Evolutionary conservation across 129 eudicot genomes (phyloP).

Genomic region (Saposhnikovia divaricata): DNA sequence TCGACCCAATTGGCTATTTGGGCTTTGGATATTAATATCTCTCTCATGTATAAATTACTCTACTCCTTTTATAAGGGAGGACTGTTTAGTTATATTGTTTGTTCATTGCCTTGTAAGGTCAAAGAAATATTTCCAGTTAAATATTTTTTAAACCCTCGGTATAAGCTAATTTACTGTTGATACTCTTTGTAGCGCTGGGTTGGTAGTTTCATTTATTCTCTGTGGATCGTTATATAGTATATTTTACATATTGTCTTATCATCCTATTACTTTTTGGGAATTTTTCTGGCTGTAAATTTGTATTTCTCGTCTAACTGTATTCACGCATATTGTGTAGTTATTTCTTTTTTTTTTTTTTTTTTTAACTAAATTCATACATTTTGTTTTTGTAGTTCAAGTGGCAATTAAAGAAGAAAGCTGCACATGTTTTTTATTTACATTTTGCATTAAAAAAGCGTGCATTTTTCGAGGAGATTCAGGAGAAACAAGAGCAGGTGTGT

Average conservation of each 20-base stretch:
- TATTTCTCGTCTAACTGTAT: background rate
- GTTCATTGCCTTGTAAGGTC: background rate
- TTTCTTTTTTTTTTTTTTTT: too few relatives aligned
- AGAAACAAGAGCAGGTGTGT: slow-evolving; percentile 94
- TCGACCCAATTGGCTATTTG: background rate
- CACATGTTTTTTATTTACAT: slow-evolving; percentile 88
- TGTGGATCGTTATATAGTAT: background rate
- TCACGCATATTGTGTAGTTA: background rate
- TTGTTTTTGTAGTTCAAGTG: slow-evolving; percentile 68
- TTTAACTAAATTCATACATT: background rate
- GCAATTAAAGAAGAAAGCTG: slow-evolving; percentile 88
- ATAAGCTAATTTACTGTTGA: background rate
- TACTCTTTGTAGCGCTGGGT: background rate
- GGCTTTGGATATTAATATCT: background rate
- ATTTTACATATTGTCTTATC: background rate
- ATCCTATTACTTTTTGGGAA: background rate
- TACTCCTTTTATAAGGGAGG: background rate
- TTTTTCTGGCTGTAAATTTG: background rate
- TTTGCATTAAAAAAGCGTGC: slow-evolving; percentile 87
- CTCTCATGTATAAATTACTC: background rate
- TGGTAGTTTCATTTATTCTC: background rate
- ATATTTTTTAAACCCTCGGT: background rate
- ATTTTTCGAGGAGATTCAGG: slow-evolving; percentile 88
- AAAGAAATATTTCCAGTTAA: background rate
- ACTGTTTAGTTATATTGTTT: background rate